Conservation (phyloP, 441 rosid species). For the Gossypium schwendimanii region DNA sequence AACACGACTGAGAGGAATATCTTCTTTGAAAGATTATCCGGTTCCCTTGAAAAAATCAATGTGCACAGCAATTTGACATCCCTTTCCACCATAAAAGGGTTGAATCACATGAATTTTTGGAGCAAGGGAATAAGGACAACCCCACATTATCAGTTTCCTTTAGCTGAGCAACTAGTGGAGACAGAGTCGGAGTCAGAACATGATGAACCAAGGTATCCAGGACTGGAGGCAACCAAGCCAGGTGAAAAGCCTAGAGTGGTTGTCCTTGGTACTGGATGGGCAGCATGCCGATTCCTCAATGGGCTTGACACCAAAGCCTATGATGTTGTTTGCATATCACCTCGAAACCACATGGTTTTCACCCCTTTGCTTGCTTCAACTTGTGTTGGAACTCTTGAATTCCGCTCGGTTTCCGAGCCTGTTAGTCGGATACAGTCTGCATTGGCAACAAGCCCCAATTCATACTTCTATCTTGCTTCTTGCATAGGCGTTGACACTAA, state of each 20-base stretch:
- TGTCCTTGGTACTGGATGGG: conserved; percentile 80
- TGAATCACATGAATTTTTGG: conserved; percentile 24
- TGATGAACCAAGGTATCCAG: conserved; percentile 32
- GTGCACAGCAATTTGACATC: conserved; percentile 17
- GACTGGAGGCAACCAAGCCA: conserved; percentile 54
- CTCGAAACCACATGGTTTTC: conserved; percentile 80
- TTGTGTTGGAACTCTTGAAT: conserved; percentile 79
- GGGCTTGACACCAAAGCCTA: conserved; percentile 48
- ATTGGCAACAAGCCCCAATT: conserved; percentile 58
- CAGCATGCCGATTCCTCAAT: conserved; percentile 65
- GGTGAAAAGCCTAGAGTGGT: conserved; percentile 68
- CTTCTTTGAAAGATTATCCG: conserved; percentile 11
- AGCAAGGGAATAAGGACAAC: conserved; percentile 45
- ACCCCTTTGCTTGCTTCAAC: conserved; percentile 80
- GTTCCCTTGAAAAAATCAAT: conserved; percentile 20
- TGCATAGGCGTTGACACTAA: conserved; percentile 58
- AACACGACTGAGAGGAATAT: conserved; percentile 18
- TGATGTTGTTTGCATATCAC: conserved; percentile 67
- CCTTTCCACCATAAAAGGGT: conserved; percentile 18
- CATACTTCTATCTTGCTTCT: conserved; percentile 77
- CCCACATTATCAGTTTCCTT: conserved; percentile 30
- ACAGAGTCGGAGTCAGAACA: conserved; percentile 32
- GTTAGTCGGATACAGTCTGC: conserved; percentile 74
- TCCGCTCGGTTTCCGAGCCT: conserved; percentile 88
- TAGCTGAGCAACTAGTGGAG: conserved; percentile 22